Evolutionary conservation across 768 basidiomycete species (phyloP).

Genomic region (Boletus eberwhitei): DNA sequence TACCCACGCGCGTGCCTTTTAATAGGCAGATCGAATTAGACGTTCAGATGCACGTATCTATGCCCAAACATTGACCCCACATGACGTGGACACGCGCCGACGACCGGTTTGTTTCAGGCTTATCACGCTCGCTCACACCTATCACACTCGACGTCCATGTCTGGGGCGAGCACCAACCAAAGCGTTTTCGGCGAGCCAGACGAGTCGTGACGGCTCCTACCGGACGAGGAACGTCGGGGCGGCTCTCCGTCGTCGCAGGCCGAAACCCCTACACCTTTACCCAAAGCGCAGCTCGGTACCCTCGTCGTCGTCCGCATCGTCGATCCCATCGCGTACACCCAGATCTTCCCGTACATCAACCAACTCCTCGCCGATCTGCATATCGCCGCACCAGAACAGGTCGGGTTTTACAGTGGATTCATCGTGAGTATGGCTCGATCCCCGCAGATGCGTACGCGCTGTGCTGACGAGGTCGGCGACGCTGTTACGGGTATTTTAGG

Average conservation of each 20-base stretch:
- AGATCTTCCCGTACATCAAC: constrained; percentile 9
- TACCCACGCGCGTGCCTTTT: neutral
- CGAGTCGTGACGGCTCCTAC: constrained; percentile 2
- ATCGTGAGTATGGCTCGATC: neutral
- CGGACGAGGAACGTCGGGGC: neutral
- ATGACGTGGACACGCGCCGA: neutral
- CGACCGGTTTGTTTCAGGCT: neutral
- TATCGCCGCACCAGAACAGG: constrained; percentile 3
- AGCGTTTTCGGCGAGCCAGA: neutral
- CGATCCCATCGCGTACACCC: constrained; percentile 1
- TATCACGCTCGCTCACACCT: neutral
- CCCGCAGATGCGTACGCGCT: neutral
- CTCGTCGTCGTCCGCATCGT: neutral
- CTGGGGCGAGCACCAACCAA: neutral
- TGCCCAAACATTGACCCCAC: neutral
- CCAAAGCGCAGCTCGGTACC: neutral
- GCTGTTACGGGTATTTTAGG: neutral
- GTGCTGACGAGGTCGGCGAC: neutral
- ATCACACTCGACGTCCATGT: neutral
- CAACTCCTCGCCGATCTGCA: constrained; percentile 2
- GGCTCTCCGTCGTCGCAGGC: neutral
- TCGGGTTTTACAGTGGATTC: constrained; percentile 8
- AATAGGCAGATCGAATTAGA: neutral
- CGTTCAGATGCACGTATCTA: neutral
- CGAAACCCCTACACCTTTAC: neutral